Evolutionary conservation across 805 yeast species (phyloP), one percentile per base, ranked within the genome.

Genomic region (Jamesozyma hellenica): DNA sequence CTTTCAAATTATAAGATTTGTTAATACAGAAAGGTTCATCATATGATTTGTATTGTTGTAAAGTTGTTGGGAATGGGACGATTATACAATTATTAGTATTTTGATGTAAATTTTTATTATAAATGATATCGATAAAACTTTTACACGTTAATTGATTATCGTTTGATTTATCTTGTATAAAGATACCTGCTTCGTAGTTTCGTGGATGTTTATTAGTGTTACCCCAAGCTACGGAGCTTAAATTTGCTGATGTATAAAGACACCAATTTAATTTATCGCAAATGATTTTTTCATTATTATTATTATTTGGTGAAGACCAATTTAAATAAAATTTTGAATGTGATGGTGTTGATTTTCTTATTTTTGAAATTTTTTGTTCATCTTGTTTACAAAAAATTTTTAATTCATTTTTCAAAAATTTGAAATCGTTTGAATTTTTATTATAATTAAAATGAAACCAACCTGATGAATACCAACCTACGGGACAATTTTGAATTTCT

Each of bases 151-250:
- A 21, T 18, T 23, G 19, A 4, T 36, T 32, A 19, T 33, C 38
- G 2, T 35, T 32, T 3, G 31, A 33, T 6, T 38, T 26, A 1
- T 67, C 64, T 19, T 60, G 63, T 4, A 74, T 44, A 21, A 78
- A 50, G 0, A 78, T 67, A 1, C 83, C 83, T 1, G 69, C 67
- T 51, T 78, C 84, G 55, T 64, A 77, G 66, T 74, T 53, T 10
- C 56, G 50, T n/a, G 67, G 64, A 12, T 44, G 35, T 12, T 46
- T 25, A 30, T 54, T 48, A 13, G 64, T 61, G 4, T 53, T 60
- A 0, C 95, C 95, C 95, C 95, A 85, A 1, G 94, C 95, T 43
- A 75, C 81, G 40, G 74, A 74, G 26, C 88, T 79, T 31, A 83
- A 51, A 52, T 85, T 85, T 26, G 85, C 82, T 35, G 87, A 79